Base-by-base conservation (phyloP, 2,329 filamentous ascomycete species). In the Thelonectria rubi region DNA sequence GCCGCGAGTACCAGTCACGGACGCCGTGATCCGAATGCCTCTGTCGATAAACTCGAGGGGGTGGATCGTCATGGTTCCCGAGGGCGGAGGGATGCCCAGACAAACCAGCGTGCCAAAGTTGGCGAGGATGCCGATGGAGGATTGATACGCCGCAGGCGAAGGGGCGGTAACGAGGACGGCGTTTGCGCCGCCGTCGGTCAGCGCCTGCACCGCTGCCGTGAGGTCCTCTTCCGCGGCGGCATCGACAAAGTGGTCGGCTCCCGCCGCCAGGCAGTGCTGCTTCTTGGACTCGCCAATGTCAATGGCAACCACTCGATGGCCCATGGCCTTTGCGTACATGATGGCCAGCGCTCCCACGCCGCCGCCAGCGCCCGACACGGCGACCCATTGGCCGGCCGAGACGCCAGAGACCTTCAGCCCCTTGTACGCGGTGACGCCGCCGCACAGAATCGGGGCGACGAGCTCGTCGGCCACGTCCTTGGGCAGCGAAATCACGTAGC, bases 341-440 rank as follows among this genome's bases (percentile, higher is more conserved):
- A 81, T 69, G 0, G 74, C 78, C 26, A 81, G 62, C 5, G 73
- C 72, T 0, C 78, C 79, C 2, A 80, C 76, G 1, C 79, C 79
- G 5, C 79, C 79, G 0, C 73, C 78, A 2, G 72, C 79, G 2
- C 79, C 80, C 0, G 73, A 69, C 6, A 82, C 69, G 1, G 73
- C 76, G 1, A 80, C 62, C 71, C 73, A 79, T 53, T 76, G 70
- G 2, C 79, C 78, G 0, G 76, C 75, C 0, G 60, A 66, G 5
- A 73, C 61, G 3, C 58, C 66, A 32, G 73, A 74, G 1, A 60
- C 62, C 64, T 79, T 80, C 49, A 80, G 52, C 0, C 77, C 78
- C 64, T 77, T 78, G 62, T 80, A 81, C 0, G 78, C 79, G 1
- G 79, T 81, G 0, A 80, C 77, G 0, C 80, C 80, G 0, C 74